Evolutionary conservation across 441 rosid genomes (phyloP), one percentile per base, ranked within the genome.

Genomic region (Erysimum cheiri): DNA sequence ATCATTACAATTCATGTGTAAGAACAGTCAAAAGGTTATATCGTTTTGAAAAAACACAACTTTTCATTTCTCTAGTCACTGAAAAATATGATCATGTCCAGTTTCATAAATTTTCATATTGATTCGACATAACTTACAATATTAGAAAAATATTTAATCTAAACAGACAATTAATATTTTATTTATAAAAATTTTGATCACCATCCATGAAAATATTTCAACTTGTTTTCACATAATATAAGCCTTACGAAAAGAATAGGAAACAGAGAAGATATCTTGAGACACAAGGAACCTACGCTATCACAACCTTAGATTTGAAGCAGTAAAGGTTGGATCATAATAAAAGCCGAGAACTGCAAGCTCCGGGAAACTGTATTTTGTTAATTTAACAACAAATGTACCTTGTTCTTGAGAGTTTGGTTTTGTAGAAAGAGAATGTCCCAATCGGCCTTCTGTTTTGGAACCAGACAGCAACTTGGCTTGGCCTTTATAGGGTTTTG

Each of bases 401-500:
- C 94, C 91, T 85, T 82, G 53, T 47, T 70, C 74, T 77, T 64
- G 73, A 91, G 77, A 63, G 58, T 53, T 49, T 84, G 69, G 9
- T 83, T 80, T 75, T 87, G 88, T 75, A 64, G 60, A 7, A 74
- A 50, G 73, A 88, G 87, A 33, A 64, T 53, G 29, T 86, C 90
- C 28, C 74, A 72, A 28, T 91, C 91, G 35, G 61, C 60, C 74
- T 83, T 86, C 91, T 80, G 78, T 87, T 91, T 59, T 87, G 90
- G 76, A 85, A 85, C 93, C 95, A 88, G 43, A 85, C 73, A n/a
- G 87, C 85, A 29, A 85, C 87, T 72, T 88, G 97, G 36, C 80
- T 87, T 19, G 95, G 91, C 72, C n/a, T n/a, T n/a, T n/a, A n/a
- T 1, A 19, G 22, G 22, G 22, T 19, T 19, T 19, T 19, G 22